These are phyloP conservation scores for Castanospermum australe DNA, from an alignment of 306 rosid genomes.

Conservation along the genomic window DNA sequence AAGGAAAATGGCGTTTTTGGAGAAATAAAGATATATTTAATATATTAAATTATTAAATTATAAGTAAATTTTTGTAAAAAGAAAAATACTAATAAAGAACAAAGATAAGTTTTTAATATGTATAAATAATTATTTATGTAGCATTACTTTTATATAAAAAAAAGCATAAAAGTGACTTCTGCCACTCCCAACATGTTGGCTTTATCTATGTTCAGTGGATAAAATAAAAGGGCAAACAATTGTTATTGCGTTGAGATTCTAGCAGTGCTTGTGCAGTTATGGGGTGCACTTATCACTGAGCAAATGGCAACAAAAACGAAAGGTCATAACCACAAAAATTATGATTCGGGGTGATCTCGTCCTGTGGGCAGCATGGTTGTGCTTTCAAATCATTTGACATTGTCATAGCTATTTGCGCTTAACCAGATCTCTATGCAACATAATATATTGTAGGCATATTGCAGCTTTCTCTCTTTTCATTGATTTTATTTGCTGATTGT, in stretches of 20 bases:
- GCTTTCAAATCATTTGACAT: conserved; percentile 12
- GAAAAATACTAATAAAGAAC: not conserved
- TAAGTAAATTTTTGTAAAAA: not conserved
- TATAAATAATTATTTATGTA: not conserved
- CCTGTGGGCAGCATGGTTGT: not conserved
- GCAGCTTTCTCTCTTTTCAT: not conserved
- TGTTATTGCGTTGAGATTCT: not conserved
- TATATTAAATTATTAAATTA: no score
- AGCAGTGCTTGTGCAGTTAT: not conserved
- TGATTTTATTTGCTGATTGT: not conserved
- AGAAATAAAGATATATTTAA: no score
- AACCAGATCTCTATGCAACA: not conserved
- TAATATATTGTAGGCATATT: not conserved
- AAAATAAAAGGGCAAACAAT: not conserved
- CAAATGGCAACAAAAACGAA: not conserved
- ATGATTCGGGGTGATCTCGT: not conserved
- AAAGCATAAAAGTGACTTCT: not conserved
- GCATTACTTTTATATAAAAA: not conserved
- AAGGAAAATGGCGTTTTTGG: not conserved
- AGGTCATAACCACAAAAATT: not conserved
- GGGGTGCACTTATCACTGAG: not conserved
- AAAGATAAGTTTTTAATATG: not conserved
- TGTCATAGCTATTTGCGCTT: not conserved
- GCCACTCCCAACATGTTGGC: not conserved
- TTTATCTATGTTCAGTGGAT: not conserved